phyloP scores from a whole-genome alignment of 164 flowering plant genomes.

The Liquidambar formosana region DNA sequence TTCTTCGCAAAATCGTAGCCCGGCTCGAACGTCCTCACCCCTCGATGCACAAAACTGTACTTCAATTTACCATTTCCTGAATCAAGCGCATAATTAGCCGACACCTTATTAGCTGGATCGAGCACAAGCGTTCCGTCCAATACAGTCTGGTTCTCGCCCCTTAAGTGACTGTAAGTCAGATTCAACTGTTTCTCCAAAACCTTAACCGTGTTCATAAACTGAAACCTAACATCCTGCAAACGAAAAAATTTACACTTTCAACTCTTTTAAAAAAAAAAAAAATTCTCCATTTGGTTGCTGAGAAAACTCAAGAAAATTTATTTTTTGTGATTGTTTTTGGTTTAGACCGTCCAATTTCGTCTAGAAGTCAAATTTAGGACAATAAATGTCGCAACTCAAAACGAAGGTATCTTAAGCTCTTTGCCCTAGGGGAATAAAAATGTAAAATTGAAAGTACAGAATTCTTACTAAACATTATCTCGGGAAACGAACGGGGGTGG shows the following conservation, averaged over 20 bases:
- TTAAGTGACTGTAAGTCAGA: constrained; percentile 63
- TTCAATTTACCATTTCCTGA: constrained; percentile 65
- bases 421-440: no score
- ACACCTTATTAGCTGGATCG: constrained; percentile 76
- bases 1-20: constrained; percentile 70
- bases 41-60: constrained; percentile 70
- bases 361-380: no score
- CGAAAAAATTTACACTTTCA: background rate
- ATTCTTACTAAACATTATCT: background rate
- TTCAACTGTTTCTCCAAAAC: constrained; percentile 76
- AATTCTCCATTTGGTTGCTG: background rate
- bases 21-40: constrained; percentile 74
- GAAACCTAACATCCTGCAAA: constrained; percentile 72
- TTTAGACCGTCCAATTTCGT: no score
- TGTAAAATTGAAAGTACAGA: no score
- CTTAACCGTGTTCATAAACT: constrained; percentile 78
- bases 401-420: no score
- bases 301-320: background rate
- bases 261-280: background rate
- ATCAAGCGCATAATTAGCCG: constrained; percentile 65
- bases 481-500: background rate
- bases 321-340: no score
- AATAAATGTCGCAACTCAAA: no score
- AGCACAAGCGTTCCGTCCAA: constrained; percentile 69
- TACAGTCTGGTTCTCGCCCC: constrained; percentile 61